Percentiles rank a stretch among this genome's conserved stretches.
Evolutionary conservation across 2,329 filamentous ascomycete species (phyloP).

Genomic region (Cladosporium austrohemisphaericum): DNA sequence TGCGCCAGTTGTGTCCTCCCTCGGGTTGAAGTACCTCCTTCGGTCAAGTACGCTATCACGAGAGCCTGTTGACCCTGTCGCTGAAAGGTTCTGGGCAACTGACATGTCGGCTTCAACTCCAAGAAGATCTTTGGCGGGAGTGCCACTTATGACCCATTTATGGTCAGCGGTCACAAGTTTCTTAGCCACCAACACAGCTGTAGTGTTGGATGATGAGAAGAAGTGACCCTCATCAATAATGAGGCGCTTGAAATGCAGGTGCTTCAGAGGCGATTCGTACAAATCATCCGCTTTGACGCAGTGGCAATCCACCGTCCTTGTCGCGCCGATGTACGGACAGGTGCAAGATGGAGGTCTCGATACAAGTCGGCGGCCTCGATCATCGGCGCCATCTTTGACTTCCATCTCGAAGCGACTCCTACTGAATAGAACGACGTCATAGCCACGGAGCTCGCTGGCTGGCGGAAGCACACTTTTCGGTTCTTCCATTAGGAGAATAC

Average conservation of each 20-base stretch:
- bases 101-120: conserved; percentile 46
- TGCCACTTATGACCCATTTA: conserved; percentile 87
- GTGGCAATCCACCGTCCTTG: conserved; percentile 43
- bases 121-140: conserved; percentile 77
- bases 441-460: conserved; percentile 56
- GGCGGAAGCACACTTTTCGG: conserved; percentile 53
- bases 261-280: conserved; percentile 61
- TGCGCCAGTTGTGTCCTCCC: conserved; percentile 40
- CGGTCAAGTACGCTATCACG: conserved; percentile 34
- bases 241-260: conserved; percentile 78
- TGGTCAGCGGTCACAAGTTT: conserved; percentile 59
- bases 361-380: conserved; percentile 38
- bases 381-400: conserved; percentile 50
- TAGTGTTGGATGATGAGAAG: conserved; percentile 66
- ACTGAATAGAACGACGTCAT: conserved; percentile 76
- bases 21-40: conserved; percentile 37
- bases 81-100: not conserved
- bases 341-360: conserved; percentile 27
- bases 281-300: conserved; percentile 39
- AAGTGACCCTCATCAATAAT: conserved; percentile 92
- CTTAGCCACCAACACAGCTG: conserved; percentile 52
- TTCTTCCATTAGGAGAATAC: conserved; percentile 59
- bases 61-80: not conserved
- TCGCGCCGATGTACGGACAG: conserved; percentile 44
- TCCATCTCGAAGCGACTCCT: conserved; percentile 69